Percentiles rank a stretch among this genome's conserved stretches.
These are phyloP conservation scores for Lichtheimia ramosa DNA, from an alignment of 371 early-diverging fungal genomes.

Conservation along the genomic window DNA sequence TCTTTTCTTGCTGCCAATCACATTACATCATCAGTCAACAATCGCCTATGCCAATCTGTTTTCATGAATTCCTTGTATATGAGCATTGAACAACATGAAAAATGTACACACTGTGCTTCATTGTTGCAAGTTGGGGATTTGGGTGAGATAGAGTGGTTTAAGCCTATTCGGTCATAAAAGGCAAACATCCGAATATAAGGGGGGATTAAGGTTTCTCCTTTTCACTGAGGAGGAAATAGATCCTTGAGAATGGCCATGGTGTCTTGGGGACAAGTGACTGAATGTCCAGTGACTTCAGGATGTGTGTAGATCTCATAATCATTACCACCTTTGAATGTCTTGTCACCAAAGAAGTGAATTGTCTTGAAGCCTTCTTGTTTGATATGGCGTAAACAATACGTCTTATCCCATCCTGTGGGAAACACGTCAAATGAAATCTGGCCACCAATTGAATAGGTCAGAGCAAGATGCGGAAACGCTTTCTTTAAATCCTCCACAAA, in stretches of 20 bases:
- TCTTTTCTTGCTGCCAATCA: no score
- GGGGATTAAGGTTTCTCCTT: no score
- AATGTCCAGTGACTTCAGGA: constrained; percentile 84
- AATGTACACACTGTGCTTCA: no score
- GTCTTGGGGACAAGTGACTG: constrained; percentile 90
- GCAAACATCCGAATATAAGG: no score
- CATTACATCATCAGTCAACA: no score
- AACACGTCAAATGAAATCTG: constrained; percentile 99
- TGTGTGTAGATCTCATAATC: constrained; percentile 98
- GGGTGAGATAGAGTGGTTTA: no score
- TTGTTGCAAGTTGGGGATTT: no score
- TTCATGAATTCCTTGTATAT: no score
- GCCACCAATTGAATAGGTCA: constrained; percentile 99
- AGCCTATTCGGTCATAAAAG: no score
- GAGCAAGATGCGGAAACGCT: constrained; percentile 85
- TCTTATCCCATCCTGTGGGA: constrained; percentile 99
- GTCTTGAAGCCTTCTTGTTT: constrained; percentile 84
- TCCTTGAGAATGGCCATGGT: constrained; percentile 87
- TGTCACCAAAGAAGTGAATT: constrained; percentile 99
- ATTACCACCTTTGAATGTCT: constrained; percentile 98
- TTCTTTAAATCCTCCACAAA: constrained; percentile 86
- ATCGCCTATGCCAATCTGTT: no score
- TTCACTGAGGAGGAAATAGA: constrained; percentile 57
- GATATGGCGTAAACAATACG: constrained; percentile 96
- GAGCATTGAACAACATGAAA: no score